Percentiles rank a stretch among this genome's conserved stretches.
Evolutionary conservation across 2,329 filamentous ascomycete species (phyloP).

Genomic region (Aspergillus piperis): DNA sequence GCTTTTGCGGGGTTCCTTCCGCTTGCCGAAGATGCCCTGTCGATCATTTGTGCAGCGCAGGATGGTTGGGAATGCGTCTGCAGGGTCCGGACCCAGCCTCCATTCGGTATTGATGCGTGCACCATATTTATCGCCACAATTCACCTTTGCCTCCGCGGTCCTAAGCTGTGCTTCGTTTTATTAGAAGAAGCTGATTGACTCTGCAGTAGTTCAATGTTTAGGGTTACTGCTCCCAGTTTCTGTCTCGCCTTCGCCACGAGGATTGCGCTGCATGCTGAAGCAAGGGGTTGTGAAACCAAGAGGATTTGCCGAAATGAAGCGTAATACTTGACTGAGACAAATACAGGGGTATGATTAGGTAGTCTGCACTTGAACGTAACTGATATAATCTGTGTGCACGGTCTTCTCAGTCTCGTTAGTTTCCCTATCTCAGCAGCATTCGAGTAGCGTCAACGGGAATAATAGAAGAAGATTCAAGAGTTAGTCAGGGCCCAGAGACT

Average conservation of each 20-base stretch:
- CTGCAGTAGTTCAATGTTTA: background rate
- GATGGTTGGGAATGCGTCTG: slow-evolving; percentile 2
- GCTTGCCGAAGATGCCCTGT: background rate
- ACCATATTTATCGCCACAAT: too few species aligned
- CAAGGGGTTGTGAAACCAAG: background rate
- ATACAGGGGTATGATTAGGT: background rate
- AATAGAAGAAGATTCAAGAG: too few species aligned
- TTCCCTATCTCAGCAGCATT: too few species aligned
- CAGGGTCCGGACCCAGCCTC: slow-evolving; percentile 7
- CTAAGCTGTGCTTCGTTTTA: background rate
- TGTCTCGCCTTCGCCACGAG: background rate
- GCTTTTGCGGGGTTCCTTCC: slow-evolving; percentile 1
- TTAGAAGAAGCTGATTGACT: background rate
- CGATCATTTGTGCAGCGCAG: background rate
- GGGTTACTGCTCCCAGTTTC: background rate
- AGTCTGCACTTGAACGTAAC: background rate
- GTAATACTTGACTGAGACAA: background rate
- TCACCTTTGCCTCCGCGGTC: background rate
- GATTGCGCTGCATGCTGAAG: background rate
- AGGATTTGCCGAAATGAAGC: background rate
- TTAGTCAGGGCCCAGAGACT: too few species aligned
- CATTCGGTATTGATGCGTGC: slow-evolving; percentile 4
- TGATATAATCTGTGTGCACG: background rate
- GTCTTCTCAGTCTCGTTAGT: background rate
- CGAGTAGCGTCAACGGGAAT: too few species aligned